Conservation (phyloP, 805 yeast genomes). For the Candida wancherniae region DNA sequence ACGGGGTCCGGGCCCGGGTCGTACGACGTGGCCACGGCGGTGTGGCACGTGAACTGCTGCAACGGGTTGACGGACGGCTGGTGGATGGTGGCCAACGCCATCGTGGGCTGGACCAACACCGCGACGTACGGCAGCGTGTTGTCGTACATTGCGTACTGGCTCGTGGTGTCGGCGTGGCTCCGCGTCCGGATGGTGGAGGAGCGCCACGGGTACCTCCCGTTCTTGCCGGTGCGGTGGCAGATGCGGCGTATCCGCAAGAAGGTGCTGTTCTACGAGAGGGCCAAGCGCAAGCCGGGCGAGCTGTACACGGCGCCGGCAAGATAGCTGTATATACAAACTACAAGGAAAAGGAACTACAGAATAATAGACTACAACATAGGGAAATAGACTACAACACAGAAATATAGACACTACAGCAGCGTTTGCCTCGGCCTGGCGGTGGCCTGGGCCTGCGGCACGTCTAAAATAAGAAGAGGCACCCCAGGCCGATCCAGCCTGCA, state of each 20-base stretch:
- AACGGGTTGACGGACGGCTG: constrained; percentile 41
- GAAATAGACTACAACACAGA: too few species aligned
- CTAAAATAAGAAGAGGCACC: too few species aligned
- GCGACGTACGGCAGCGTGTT: constrained; percentile 43
- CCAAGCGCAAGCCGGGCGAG: too few species aligned
- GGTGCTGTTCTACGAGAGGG: constrained; percentile 14
- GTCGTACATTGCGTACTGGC: constrained; percentile 36
- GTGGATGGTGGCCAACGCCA: constrained; percentile 45
- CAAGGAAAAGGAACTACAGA: too few species aligned
- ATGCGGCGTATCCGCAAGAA: constrained; percentile 45
- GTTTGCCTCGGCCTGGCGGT: too few species aligned
- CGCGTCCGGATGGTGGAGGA: constrained; percentile 32
- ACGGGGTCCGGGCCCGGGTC: constrained; percentile 45
- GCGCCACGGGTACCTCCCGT: constrained; percentile 32
- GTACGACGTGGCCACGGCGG: constrained; percentile 35
- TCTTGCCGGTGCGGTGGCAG: constrained; percentile 60
- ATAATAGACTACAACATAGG: too few species aligned
- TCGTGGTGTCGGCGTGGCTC: constrained; percentile 28
- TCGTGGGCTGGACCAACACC: constrained; percentile 44
- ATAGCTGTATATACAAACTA: too few species aligned
- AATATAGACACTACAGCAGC: too few species aligned
- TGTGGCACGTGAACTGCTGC: constrained; percentile 47
- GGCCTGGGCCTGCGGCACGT: too few species aligned
- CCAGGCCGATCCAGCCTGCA: too few species aligned
- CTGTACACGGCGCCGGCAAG: too few species aligned